Base-by-base conservation (phyloP, 768 basidiomycete species). In the Holtermannia corniformis region DNA sequence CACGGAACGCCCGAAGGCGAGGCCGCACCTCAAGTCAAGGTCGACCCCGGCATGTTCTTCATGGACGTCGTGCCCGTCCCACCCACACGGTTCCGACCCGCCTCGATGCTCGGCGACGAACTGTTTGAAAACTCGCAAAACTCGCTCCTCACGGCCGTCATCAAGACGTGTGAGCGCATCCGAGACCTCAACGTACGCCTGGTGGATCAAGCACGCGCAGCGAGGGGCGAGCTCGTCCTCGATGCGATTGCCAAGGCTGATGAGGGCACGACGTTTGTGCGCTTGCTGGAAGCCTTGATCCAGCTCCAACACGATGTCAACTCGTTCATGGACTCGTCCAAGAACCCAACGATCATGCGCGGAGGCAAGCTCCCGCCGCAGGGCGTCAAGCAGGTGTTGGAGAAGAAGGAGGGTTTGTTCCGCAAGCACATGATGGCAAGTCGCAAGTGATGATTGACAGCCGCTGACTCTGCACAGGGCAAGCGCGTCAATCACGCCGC, bases 401-500 rank as follows among this genome's bases (percentile, higher is more conserved):
- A 99, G 76, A 99, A 97, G 80, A 99, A 99, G 74, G 95, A 97
- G 59, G 95, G 95, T 43, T 71, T 99, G 46, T 99, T 99, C 79
- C 79, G 95, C 53, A 95, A 92, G 74, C 83, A 99, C 67, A 97
- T 99, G 95, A 99, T 99, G 95, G 92, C 90, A 53, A 52, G 79
- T 72, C 50, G 4, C 24, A 5, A 26, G 5, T 44, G 19, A 22
- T 24, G 1, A 37, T 16, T 25, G 3, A 41, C 3, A 27, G 11
- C 16, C 26, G n/a, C 45, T 32, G 16, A 47, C 26, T 14, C n/a
- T 42, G 5, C 25, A 23, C 52, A 96, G 92, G 95, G 95, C 10
- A 99, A 99, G 77, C 91, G 95, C 66, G 95, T 99, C 56, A 97
- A 99, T 73, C 95, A 93, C 71, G 92, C 95, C 41, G 95, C 95